Evolutionary conservation across 495 filamentous ascomycete species (phyloP), one percentile per base, ranked within the genome.

Genomic region (Bryoglossum gracile): DNA sequence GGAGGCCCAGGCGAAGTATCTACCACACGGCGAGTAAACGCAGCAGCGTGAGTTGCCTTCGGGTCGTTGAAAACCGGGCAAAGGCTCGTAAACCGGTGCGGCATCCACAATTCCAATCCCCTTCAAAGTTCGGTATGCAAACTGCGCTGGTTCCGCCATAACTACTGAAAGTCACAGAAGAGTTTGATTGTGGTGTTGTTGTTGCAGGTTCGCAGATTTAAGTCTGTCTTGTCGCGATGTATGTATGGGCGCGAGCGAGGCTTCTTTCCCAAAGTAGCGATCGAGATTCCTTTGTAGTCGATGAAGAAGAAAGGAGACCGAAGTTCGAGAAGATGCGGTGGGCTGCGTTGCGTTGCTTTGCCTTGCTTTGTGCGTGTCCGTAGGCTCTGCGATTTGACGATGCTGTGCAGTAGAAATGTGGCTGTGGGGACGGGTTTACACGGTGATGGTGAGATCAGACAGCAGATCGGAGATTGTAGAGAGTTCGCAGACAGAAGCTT

Each of bases 61-160:
- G 48, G 94, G 90, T 67, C 84, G 87, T 60, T 71, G 70, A 71
- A 97, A 95, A 53, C 84, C 91, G 63, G 87, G 74, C 57, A 96
- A 74, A 63, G 81, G 71, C 66, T 84, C 80, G 69, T 98, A 98
- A 57, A 86, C 76, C 47, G 92, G 92, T 47, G 80, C 82, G 46
- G 87, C 89, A 72, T 97, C 83, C 67, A 94, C 77, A 68, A 96
- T 77, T 59, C 90, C 89, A 73, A 98, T 88, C 56, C 81, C 84
- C 80, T 95, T 96, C 68, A 91, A 82, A 65, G 92, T 95, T 63
- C 92, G 87, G 77, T 84, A 94, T 62, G 86, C 86, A 78, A 94
- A 82, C 80, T 95, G 89, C 67, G 87, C 84, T 54, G 84, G 82
- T 73, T 66, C 79, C 61, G 88, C 84, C 89, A 95, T 95, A 77